Evolutionary conservation across 2,329 filamentous ascomycete genomes (phyloP).

Genomic region (Aschersonia sp.): DNA sequence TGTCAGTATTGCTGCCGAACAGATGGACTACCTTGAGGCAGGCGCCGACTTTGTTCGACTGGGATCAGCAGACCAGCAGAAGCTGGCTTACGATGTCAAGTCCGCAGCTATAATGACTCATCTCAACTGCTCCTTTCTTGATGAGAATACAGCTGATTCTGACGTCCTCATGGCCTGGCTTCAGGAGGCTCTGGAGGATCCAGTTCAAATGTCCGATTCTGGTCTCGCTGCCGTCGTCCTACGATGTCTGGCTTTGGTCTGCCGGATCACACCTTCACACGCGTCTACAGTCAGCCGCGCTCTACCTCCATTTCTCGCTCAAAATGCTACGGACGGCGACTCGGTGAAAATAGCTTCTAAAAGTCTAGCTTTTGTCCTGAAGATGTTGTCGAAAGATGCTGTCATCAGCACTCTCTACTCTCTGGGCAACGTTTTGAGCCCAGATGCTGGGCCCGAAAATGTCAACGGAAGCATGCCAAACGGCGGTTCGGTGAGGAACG

Average conservation of each 20-base stretch:
- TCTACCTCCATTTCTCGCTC: slow-evolving; percentile 77
- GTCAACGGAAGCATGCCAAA: slow-evolving; percentile 34
- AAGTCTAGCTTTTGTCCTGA: slow-evolving; percentile 69
- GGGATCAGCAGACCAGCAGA: slow-evolving; percentile 75
- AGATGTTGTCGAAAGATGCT: slow-evolving; percentile 75
- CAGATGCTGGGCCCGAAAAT: slow-evolving; percentile 41
- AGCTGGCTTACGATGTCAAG: slow-evolving; percentile 74
- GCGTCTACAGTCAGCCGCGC: slow-evolving; percentile 66
- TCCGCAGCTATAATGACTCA: slow-evolving; percentile 69
- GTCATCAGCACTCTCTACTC: slow-evolving; percentile 93
- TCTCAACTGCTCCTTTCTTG: slow-evolving; percentile 70
- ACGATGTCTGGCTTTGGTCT: slow-evolving; percentile 69
- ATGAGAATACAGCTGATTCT: slow-evolving; percentile 66
- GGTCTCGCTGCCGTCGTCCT: slow-evolving; percentile 65
- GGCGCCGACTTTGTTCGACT: slow-evolving; percentile 75
- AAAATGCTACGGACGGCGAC: slow-evolving; percentile 55
- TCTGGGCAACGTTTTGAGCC: slow-evolving; percentile 86
- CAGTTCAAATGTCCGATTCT: slow-evolving; percentile 68
- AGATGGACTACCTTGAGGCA: slow-evolving; percentile 77
- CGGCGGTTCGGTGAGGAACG: slow-evolving; percentile 31
- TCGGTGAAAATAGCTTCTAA: slow-evolving; percentile 69
- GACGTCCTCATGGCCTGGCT: slow-evolving; percentile 76
- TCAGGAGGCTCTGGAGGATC: slow-evolving; percentile 66
- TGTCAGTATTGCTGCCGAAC: slow-evolving; percentile 60
- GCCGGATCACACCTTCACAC: slow-evolving; percentile 56